phyloP scores from a whole-genome alignment of 2,329 filamentous ascomycete genomes.

The Apiospora marii region DNA sequence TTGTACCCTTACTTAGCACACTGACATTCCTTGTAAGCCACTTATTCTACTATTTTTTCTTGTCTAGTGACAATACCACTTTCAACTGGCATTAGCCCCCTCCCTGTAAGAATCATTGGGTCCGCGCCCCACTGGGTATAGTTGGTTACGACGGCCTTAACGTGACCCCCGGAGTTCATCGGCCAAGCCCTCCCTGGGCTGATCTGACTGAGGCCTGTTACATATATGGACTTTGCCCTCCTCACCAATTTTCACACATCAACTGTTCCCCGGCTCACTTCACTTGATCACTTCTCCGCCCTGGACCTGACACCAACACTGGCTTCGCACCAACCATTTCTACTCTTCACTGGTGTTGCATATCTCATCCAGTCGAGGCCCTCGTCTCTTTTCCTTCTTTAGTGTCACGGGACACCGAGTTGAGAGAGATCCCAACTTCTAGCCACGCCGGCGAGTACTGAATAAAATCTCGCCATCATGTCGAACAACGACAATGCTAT shows the following conservation, averaged over 20 bases:
- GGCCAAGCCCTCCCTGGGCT: slow-evolving; percentile 35
- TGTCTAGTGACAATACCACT: slow-evolving; percentile 19
- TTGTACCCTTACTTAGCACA: not conserved
- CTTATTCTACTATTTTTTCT: not conserved
- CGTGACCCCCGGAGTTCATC: slow-evolving; percentile 41
- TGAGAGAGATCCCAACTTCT: not conserved
- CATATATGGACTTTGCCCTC: slow-evolving; percentile 50
- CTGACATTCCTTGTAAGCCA: slow-evolving; percentile 15
- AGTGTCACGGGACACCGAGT: slow-evolving; percentile 3
- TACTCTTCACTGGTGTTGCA: slow-evolving; percentile 35
- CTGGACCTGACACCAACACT: slow-evolving; percentile 39
- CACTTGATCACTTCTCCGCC: slow-evolving; percentile 41
- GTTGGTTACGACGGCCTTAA: slow-evolving; percentile 33
- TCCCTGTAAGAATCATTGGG: slow-evolving; percentile 18
- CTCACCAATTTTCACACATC: slow-evolving; percentile 51
- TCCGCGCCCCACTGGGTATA: slow-evolving; percentile 5
- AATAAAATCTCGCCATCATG: slow-evolving; percentile 48
- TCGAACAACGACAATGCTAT: slow-evolving; percentile 64
- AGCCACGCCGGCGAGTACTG: not conserved
- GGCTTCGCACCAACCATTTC: slow-evolving; percentile 31
- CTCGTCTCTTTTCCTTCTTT: slow-evolving; percentile 36
- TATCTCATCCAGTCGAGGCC: not conserved
- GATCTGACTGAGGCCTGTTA: slow-evolving; percentile 36
- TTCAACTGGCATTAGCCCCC: not conserved
- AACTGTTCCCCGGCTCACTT: slow-evolving; percentile 48